Evolutionary conservation across 164 flowering plant species (phyloP).

Genomic region (Vitis labrusca): DNA sequence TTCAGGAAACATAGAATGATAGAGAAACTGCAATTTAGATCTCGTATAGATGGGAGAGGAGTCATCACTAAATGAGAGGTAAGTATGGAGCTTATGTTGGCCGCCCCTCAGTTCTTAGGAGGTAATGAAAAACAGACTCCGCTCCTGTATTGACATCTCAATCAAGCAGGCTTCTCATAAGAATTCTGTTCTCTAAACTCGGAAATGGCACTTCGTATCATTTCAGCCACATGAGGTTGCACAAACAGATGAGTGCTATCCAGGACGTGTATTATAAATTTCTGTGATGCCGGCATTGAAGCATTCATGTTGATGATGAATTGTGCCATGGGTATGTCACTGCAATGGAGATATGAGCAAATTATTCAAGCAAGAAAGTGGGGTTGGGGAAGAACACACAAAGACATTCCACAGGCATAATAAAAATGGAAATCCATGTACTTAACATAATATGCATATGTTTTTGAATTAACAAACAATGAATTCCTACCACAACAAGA

Average conservation of each 20-base stretch:
- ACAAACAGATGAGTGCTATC: slow-evolving; percentile 81
- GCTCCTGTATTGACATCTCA: not conserved
- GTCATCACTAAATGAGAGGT: no score
- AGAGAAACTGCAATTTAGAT: no score
- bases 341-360: slow-evolving; percentile 29
- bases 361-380: not conserved
- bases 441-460: no score
- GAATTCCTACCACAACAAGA: no score
- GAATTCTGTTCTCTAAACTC: slow-evolving; percentile 81
- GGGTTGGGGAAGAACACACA: not conserved
- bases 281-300: slow-evolving; percentile 66
- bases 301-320: slow-evolving; percentile 75
- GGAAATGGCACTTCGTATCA: slow-evolving; percentile 66
- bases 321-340: slow-evolving; percentile 94
- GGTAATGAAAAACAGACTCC: no score
- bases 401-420: no score
- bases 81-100: no score
- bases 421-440: no score
- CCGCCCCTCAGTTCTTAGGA: no score
- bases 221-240: slow-evolving; percentile 66
- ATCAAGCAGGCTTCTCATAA: slow-evolving; percentile 82
- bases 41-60: no score
- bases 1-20: no score
- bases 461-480: no score
- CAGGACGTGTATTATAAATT: slow-evolving; percentile 74